Percentiles rank a stretch among this genome's conserved stretches.
phyloP scores from a whole-genome alignment of 2,329 filamentous ascomycete genomes.

The Botryotinia narcissicola region DNA sequence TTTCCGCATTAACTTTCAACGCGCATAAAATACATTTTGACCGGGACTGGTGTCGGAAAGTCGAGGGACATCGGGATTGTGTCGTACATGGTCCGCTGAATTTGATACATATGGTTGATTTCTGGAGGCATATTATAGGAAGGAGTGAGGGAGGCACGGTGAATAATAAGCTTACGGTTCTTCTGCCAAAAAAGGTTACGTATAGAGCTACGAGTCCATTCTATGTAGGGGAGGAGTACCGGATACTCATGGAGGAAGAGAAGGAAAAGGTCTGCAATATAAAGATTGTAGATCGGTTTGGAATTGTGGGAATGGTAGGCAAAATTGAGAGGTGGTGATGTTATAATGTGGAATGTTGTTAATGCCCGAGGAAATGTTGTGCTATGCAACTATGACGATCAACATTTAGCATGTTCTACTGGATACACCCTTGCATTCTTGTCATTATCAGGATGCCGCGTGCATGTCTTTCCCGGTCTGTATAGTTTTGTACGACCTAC shows the following conservation, averaged over 20 bases:
- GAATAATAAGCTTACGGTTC: too few species aligned
- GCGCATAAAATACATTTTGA: constrained; percentile 84
- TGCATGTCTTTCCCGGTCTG: background rate
- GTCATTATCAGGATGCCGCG: background rate
- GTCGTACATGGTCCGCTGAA: constrained; percentile 82
- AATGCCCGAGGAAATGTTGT: background rate
- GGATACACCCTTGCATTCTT: background rate
- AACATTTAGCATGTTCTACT: background rate
- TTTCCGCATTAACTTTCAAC: constrained; percentile 83
- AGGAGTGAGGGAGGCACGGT: constrained; percentile 20
- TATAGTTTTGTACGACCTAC: background rate
- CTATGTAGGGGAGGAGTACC: constrained; percentile 49
- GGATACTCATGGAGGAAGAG: constrained; percentile 43
- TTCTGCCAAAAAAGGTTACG: constrained; percentile 43
- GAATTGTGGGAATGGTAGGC: constrained; percentile 38
- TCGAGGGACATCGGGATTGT: constrained; percentile 60
- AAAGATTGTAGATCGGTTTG: constrained; percentile 34
- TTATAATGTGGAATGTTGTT: background rate
- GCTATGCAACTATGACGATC: background rate
- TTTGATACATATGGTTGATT: constrained; percentile 67
- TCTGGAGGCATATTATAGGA: constrained; percentile 53
- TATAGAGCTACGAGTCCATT: constrained; percentile 51
- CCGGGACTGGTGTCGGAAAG: constrained; percentile 46
- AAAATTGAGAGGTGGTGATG: constrained; percentile 29
- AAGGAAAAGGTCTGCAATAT: constrained; percentile 31